These are phyloP conservation scores for Bipolaris oryzae DNA, from an alignment of 2,329 filamentous ascomycete genomes.

Conservation along the genomic window DNA sequence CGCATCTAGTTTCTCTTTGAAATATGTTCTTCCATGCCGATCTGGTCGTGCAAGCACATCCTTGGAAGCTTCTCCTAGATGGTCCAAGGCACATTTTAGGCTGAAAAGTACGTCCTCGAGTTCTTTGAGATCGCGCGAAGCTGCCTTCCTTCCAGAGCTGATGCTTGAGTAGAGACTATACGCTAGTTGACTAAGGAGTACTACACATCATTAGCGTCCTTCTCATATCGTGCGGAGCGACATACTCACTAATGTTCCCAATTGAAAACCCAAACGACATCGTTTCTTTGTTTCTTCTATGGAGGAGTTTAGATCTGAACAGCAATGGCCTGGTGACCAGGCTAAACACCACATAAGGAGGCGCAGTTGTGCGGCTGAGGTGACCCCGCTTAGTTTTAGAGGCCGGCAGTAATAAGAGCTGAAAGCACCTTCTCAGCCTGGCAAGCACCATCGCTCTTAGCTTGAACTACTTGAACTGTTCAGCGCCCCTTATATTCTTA, in stretches of 20 bases:
- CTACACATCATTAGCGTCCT: not conserved
- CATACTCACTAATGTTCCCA: not conserved
- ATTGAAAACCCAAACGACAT: conserved; percentile 2
- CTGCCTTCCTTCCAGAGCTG: not conserved
- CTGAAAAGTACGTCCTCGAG: not conserved
- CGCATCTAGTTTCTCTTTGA: not conserved
- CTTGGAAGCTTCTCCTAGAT: not conserved
- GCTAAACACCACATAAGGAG: not conserved
- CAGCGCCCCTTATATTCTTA: not conserved
- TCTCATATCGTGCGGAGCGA: not conserved
- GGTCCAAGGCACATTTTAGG: not conserved
- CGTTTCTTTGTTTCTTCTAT: not conserved
- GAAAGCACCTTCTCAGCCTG: not conserved
- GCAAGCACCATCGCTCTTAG: not conserved
- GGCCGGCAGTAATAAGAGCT: not conserved
- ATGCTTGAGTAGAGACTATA: not conserved
- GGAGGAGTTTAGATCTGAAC: not conserved
- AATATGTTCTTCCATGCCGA: not conserved
- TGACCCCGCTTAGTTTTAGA: not conserved
- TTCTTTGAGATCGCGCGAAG: not conserved
- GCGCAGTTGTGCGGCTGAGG: not conserved
- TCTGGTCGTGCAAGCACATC: not conserved
- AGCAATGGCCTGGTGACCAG: not conserved
- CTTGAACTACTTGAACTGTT: not conserved
- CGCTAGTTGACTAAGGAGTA: conserved; percentile 1